phyloP scores from a whole-genome alignment of 495 filamentous ascomycete species.

The Acidiella bohemica region DNA sequence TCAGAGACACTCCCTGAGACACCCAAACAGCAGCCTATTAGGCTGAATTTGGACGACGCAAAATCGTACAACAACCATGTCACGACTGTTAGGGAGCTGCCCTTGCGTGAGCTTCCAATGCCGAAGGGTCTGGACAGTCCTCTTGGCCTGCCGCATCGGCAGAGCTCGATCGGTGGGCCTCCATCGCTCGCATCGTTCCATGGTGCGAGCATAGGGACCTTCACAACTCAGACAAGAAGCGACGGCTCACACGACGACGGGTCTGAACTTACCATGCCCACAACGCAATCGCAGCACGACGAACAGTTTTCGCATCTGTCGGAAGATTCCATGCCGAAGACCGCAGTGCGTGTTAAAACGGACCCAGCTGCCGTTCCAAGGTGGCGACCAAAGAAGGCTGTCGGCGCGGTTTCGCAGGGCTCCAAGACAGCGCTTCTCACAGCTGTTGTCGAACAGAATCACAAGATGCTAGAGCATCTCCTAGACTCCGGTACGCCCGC shows the following conservation, averaged over 20 bases:
- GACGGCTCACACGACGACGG: neutral
- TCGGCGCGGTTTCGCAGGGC: conserved; percentile 14
- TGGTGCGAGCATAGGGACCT: neutral
- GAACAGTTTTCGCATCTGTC: neutral
- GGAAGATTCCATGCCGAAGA: conserved; percentile 4
- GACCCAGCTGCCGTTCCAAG: conserved; percentile 28
- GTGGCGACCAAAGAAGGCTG: conserved; percentile 28
- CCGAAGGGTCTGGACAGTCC: neutral
- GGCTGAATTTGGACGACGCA: neutral
- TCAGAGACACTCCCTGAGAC: conserved; percentile 11
- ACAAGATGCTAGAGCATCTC: conserved; percentile 37
- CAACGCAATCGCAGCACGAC: conserved; percentile 3
- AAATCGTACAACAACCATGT: neutral
- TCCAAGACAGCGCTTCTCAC: conserved; percentile 26
- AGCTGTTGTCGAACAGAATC: conserved; percentile 34
- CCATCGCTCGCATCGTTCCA: too few species aligned
- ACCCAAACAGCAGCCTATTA: neutral
- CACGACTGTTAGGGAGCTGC: neutral
- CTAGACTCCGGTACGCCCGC: conserved; percentile 38
- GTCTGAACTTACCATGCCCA: conserved; percentile 3
- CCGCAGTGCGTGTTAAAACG: conserved; percentile 19
- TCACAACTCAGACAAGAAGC: neutral
- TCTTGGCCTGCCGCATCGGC: too few species aligned
- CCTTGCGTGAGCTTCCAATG: neutral
- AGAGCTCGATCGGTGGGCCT: too few species aligned